A percentile compares a stretch with the other conserved stretches of the same genome.
These are phyloP conservation scores for Uncinocarpus reesii DNA, from an alignment of 2,329 filamentous ascomycete species.

Conservation along the genomic window DNA sequence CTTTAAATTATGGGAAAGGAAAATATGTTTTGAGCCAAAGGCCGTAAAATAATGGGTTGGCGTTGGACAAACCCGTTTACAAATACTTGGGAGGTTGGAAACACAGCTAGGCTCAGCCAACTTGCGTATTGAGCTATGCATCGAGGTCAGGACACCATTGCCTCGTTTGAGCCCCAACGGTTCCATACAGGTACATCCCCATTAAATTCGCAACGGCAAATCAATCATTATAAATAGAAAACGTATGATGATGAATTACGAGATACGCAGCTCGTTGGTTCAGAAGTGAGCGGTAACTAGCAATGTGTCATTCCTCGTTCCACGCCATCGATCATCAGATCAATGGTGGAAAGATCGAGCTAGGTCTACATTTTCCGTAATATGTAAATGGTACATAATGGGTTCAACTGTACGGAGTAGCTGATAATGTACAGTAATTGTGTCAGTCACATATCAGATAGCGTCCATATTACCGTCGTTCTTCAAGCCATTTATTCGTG, in stretches of 20 bases:
- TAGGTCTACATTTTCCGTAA: background rate
- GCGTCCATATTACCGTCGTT: conserved; percentile 23
- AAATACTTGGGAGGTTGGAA: background rate
- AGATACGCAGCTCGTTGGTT: too few species aligned
- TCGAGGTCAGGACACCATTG: conserved; percentile 4
- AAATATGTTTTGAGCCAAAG: background rate
- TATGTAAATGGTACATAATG: conserved; percentile 4
- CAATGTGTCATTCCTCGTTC: too few species aligned
- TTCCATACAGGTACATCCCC: background rate
- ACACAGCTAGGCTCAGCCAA: background rate
- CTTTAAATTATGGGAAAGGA: background rate
- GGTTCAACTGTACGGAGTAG: background rate
- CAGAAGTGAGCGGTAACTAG: too few species aligned
- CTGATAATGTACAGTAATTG: conserved; percentile 5
- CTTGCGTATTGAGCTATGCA: background rate
- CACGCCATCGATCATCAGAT: too few species aligned
- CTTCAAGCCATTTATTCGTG: conserved; percentile 49
- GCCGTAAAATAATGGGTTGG: background rate
- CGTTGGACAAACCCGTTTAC: background rate
- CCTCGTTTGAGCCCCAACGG: background rate
- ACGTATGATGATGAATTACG: too few species aligned
- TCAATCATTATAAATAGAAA: too few species aligned
- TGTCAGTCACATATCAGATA: background rate
- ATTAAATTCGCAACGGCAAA: too few species aligned
- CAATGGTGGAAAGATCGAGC: background rate